Conservation (phyloP, 805 yeast genomes). For the Scheffersomyces coipomensis region DNA sequence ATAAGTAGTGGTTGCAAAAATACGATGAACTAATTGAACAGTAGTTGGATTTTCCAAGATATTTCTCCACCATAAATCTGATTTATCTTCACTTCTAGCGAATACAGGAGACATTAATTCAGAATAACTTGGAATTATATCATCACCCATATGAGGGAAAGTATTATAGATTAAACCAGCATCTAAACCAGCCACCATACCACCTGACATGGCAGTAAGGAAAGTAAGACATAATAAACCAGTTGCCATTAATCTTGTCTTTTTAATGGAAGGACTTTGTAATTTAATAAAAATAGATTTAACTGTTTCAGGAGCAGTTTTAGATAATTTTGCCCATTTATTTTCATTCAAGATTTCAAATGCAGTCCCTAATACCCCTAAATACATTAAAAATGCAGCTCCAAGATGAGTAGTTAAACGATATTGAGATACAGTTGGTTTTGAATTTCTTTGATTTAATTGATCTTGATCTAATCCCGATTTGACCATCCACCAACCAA, state of each 20-base stretch:
- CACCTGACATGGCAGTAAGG: conserved; percentile 94
- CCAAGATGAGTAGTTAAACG: conserved; percentile 92
- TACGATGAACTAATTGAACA: conserved; percentile 89
- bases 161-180: conserved; percentile 96
- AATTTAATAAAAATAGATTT: conserved; percentile 54
- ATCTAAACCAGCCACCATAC: conserved; percentile 96
- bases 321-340: conserved; percentile 52
- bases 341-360: conserved; percentile 75
- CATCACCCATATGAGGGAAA: conserved; percentile 95
- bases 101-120: conserved; percentile 78
- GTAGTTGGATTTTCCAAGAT: conserved; percentile 93
- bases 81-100: conserved; percentile 61
- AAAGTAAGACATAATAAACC: conserved; percentile 71
- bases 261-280: conserved; percentile 57
- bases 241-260: conserved; percentile 53
- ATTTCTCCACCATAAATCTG: conserved; percentile 89
- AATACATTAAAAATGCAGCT: conserved; percentile 83
- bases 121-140: conserved; percentile 65
- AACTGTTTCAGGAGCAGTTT: conserved; percentile 54
- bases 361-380: conserved; percentile 90
- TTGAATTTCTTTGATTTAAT: conserved; percentile 74
- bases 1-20: conserved; percentile 80
- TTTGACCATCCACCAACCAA: conserved; percentile 99
- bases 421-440: conserved; percentile 97
- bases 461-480: conserved; percentile 86